Evolutionary conservation across 2,329 filamentous ascomycete species (phyloP).

Genomic region (Fusarium sp.): DNA sequence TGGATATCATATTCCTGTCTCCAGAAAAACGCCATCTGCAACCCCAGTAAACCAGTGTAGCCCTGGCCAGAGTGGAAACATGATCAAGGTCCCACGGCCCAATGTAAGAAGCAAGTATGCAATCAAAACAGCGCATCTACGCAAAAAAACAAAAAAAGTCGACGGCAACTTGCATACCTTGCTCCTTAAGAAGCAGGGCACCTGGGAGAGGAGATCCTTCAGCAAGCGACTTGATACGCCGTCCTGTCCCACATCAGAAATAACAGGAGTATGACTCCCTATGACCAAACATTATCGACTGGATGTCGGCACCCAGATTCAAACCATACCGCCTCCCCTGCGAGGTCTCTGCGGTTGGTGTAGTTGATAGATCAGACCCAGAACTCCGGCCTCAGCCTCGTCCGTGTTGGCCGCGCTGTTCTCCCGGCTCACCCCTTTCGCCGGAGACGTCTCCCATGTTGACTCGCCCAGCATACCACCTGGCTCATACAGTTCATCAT

Average conservation of each 20-base stretch:
- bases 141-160: conserved; percentile 2
- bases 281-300: neutral
- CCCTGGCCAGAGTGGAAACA: conserved; percentile 1
- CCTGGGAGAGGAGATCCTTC: neutral
- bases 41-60: neutral
- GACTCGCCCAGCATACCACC: conserved; percentile 64
- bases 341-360: conserved; percentile 64
- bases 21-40: neutral
- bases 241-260: neutral
- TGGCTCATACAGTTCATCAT: conserved; percentile 60
- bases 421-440: conserved; percentile 59
- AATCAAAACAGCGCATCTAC: conserved; percentile 9
- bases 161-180: neutral
- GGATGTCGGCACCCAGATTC: conserved; percentile 15
- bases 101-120: conserved; percentile 1
- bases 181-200: neutral
- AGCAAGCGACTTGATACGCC: conserved; percentile 18
- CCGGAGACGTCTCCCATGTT: conserved; percentile 65
- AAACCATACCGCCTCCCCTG: conserved; percentile 52
- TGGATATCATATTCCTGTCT: conserved; percentile 7
- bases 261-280: neutral
- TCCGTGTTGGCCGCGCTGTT: conserved; percentile 57
- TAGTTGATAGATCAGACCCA: conserved; percentile 66
- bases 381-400: conserved; percentile 61
- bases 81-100: neutral